Percentiles rank a stretch among this genome's conserved stretches.
Conservation (phyloP, 345 rosid genomes). For the Aurinia saxatilis region DNA sequence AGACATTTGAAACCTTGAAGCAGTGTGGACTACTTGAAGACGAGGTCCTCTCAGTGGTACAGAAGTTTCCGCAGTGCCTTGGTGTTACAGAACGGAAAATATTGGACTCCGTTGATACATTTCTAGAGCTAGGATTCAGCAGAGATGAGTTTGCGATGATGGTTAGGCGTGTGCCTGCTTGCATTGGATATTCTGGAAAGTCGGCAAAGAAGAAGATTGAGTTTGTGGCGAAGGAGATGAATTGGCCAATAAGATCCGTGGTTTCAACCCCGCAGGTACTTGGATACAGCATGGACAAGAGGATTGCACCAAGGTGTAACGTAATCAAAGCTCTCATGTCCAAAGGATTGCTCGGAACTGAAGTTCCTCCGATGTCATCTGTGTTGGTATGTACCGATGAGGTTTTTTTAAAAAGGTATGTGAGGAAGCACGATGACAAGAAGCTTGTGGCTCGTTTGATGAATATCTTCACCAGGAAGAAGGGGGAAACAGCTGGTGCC, state of each 20-base stretch:
- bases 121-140: slow-evolving; percentile 19
- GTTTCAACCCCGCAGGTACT: slow-evolving; percentile 8
- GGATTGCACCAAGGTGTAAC: slow-evolving; percentile 26
- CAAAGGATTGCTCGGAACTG: slow-evolving; percentile 8
- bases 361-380: background rate
- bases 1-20: too few species aligned
- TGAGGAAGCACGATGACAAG: too few species aligned
- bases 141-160: too few species aligned
- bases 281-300: slow-evolving; percentile 24
- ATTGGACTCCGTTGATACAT: slow-evolving; percentile 5
- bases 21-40: slow-evolving; percentile 4
- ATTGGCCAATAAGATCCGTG: slow-evolving; percentile 7
- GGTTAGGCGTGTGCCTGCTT: background rate
- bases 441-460: background rate
- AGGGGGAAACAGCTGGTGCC: background rate
- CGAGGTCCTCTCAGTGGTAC: background rate
- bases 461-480: background rate
- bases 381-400: background rate
- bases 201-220: background rate
- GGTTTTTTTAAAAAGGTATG: background rate
- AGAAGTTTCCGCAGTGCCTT: background rate
- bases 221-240: too few species aligned
- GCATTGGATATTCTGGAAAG: background rate
- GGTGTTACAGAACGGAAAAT: slow-evolving; percentile 17
- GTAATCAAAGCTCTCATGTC: too few species aligned